Conservation (phyloP, 2,329 filamentous ascomycete species). For the Pyrenochaeta sp. region DNA sequence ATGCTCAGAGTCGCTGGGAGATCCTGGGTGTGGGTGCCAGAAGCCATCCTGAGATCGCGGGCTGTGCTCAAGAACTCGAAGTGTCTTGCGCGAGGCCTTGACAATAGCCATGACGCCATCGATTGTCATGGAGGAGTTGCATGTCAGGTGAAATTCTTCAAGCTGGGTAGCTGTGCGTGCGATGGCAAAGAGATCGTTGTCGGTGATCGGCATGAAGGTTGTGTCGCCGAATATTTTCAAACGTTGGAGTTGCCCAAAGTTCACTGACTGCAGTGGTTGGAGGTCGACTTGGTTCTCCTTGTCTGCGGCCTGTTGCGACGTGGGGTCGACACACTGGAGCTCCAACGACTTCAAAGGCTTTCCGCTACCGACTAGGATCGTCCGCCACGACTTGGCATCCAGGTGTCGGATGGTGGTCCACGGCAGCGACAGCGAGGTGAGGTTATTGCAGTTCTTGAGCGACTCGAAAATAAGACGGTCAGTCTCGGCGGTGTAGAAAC, state of each 20-base stretch:
- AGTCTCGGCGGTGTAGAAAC: constrained; percentile 61
- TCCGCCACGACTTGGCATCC: constrained; percentile 56
- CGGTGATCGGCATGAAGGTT: constrained; percentile 59
- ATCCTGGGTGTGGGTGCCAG: constrained; percentile 59
- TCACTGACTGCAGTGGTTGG: constrained; percentile 55
- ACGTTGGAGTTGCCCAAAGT: constrained; percentile 59
- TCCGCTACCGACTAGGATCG: constrained; percentile 54
- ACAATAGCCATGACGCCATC: constrained; percentile 62
- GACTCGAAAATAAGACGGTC: constrained; percentile 59
- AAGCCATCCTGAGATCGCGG: constrained; percentile 61
- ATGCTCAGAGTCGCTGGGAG: constrained; percentile 54
- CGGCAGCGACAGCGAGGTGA: constrained; percentile 59
- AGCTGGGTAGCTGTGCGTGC: constrained; percentile 60
- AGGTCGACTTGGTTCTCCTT: constrained; percentile 52
- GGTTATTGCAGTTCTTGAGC: constrained; percentile 55
- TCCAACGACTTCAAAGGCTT: constrained; percentile 59
- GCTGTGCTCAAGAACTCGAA: constrained; percentile 61
- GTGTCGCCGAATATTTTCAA: constrained; percentile 64
- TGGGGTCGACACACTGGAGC: constrained; percentile 59
- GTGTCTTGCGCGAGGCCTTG: constrained; percentile 56
- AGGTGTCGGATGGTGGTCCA: constrained; percentile 62
- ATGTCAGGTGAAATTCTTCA: constrained; percentile 62
- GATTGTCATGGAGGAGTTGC: constrained; percentile 61
- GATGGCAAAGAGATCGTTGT: constrained; percentile 59
- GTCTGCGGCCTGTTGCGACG: constrained; percentile 52